Conservation (phyloP, 2,329 filamentous ascomycete genomes). For the Fusarium musae region DNA sequence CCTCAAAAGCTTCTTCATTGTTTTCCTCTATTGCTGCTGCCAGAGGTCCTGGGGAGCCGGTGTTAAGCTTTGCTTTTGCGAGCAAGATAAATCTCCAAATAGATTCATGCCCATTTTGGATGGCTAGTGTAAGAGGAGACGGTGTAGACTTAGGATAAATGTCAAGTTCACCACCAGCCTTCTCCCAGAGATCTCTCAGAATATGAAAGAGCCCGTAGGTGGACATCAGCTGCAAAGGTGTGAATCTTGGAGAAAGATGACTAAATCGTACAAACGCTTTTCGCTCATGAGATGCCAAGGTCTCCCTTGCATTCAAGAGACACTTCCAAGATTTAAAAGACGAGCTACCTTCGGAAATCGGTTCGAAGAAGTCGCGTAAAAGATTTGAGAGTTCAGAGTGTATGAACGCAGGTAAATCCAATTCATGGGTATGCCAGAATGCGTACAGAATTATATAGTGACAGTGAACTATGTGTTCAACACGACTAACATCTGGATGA, state of each 20-base stretch:
- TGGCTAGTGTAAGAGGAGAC: not conserved
- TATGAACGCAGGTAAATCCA: accelerated
- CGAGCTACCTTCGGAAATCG: accelerated
- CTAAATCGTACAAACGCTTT: no score
- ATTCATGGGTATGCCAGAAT: accelerated
- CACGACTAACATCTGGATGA: accelerated
- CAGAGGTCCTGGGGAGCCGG: accelerated
- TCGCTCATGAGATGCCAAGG: no score
- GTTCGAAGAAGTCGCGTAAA: accelerated
- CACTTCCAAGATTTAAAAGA: accelerated
- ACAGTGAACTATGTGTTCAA: accelerated
- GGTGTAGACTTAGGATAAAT: accelerated
- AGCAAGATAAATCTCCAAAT: not conserved
- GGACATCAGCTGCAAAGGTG: not conserved
- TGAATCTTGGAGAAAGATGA: not conserved
- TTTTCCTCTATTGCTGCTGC: accelerated
- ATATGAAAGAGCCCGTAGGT: accelerated
- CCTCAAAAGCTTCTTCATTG: accelerated
- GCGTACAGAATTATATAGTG: accelerated
- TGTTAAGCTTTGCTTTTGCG: not conserved
- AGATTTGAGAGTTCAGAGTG: accelerated
- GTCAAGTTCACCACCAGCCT: accelerated
- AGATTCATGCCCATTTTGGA: accelerated
- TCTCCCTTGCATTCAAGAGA: no score
- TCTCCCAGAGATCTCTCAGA: accelerated